Evolutionary conservation across 768 basidiomycete species (phyloP), one percentile per base, ranked within the genome.

Genomic region (Suillus subaureus): DNA sequence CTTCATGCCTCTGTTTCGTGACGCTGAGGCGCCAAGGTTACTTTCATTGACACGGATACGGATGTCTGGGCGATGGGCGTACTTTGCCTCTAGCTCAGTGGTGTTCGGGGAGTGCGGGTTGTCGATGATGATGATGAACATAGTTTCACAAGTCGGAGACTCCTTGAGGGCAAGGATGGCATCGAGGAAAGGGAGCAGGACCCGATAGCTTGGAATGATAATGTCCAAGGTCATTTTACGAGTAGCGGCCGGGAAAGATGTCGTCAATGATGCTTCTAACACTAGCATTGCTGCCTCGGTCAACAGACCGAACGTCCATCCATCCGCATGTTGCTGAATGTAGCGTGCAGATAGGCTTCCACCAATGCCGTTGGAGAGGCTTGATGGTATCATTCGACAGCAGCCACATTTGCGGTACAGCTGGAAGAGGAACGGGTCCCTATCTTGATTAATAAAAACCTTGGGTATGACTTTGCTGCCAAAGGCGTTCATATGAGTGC

Each of bases 71-170:
- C 84, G 82, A 28, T 75, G 74, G 2, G 73, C 78, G 56, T 83
- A 85, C 61, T 75, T 77, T 2, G 69, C 52, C 66, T 79, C 69
- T 15, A 89, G 79, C 16, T 79, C 74, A 4, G 63, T n/a, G 33
- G 82, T 78, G 26, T 70, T 61, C 0, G 80, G 75, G 0, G 87
- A 84, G 7, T 64, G n/a, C 0, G 86, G 86, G 69, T 88, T 71
- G 66, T 89, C 88, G 39, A 88, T 71, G 62, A 87, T 85, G 72
- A 88, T 76, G 63, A 88, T 84, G 70, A 85, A 87, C 83, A 85
- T 86, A 0, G 81, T 80, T 1, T 75, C 78, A 67, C 82, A 83
- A 0, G 81, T 80, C 1, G 72, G 11, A 0, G 86, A 82, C 2
- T 80, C 68, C 56, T 79, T 62, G n/a, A 88, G 77, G 7, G 70